These are phyloP conservation scores for Citrus sinensis DNA, from an alignment of 345 rosid genomes.

Conservation along the genomic window DNA sequence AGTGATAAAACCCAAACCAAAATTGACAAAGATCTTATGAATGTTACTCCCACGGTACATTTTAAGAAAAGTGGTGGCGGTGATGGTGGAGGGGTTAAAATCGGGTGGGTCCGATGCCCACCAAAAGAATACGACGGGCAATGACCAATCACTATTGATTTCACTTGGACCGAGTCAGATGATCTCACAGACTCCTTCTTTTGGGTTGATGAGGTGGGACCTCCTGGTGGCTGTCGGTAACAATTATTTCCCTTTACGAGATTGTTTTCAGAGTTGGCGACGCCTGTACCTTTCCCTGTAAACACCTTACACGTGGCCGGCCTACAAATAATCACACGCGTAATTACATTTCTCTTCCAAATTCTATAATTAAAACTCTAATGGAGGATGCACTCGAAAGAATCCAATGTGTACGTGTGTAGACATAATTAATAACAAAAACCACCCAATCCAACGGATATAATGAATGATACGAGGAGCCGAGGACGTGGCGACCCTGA, in stretches of 20 bases:
- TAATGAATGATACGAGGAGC: not conserved
- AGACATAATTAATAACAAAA: too few species aligned
- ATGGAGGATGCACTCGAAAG: too few species aligned
- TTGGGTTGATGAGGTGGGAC: not conserved
- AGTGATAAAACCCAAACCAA: not conserved
- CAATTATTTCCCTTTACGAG: not conserved
- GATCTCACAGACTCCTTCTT: not conserved
- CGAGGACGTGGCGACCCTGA: not conserved
- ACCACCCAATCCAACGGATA: not conserved
- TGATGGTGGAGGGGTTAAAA: not conserved
- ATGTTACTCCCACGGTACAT: not conserved
- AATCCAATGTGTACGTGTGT: too few species aligned
- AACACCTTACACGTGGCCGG: not conserved
- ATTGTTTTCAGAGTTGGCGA: not conserved
- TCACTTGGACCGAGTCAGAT: not conserved
- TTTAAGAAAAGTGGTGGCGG: not conserved
- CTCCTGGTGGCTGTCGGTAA: not conserved
- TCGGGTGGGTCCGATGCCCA: constrained; percentile 1
- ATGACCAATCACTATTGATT: not conserved
- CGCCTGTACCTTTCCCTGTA: not conserved
- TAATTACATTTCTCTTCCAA: too few species aligned
- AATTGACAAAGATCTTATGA: not conserved
- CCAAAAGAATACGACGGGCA: not conserved
- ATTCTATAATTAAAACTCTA: too few species aligned
- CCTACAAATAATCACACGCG: not conserved